Base-by-base conservation (phyloP, 768 basidiomycete genomes). In the Hortiboletus campestris region DNA sequence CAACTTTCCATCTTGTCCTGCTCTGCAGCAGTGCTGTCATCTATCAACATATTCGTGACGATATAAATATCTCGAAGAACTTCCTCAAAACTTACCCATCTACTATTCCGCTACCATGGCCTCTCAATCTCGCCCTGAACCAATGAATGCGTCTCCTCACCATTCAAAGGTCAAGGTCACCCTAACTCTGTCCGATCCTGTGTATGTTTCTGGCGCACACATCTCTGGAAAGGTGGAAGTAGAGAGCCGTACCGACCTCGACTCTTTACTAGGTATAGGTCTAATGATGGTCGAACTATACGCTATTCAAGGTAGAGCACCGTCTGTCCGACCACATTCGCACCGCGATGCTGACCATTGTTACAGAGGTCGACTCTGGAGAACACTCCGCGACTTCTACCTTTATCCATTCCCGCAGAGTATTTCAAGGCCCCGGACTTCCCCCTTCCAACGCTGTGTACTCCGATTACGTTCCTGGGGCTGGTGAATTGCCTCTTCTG, bases 391-490 rank as follows among this genome's bases (percentile, higher is more conserved):
- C 91, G 3, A 88, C 85, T 0, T 87, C 85, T 28, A 86, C 84
- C 0, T 93, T 92, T 63, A 68, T 91, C 31, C 86, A 88, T 59
- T 81, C 77, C 53, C 78, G 82, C 29, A 79, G 88, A 32, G 67
- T 89, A 7, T 94, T 91, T 65, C 91, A 93, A 71, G 91, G 90
- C 3, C 88, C 87, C 3, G 85, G 84, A 17, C 75, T 92, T 8
- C 91, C 91, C 0, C 89, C 89, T 9, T 92, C 91, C 12, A 93
- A 93, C 66, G 88, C 91, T 2, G 89, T 94, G 0, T 78, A 86
- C 52, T 77, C 83, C 1, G 78, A 86, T 66, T 40, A 68, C 52
- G 7, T 46, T 44, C 80, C 85, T 2, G 65, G 73, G 6, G 77
- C 82, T 16, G 85, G 80, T 1, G 82, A 85, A 55, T 78, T 82